Evolutionary conservation across 805 yeast species (phyloP).

Genomic region (Myxozyma lipomycoides): DNA sequence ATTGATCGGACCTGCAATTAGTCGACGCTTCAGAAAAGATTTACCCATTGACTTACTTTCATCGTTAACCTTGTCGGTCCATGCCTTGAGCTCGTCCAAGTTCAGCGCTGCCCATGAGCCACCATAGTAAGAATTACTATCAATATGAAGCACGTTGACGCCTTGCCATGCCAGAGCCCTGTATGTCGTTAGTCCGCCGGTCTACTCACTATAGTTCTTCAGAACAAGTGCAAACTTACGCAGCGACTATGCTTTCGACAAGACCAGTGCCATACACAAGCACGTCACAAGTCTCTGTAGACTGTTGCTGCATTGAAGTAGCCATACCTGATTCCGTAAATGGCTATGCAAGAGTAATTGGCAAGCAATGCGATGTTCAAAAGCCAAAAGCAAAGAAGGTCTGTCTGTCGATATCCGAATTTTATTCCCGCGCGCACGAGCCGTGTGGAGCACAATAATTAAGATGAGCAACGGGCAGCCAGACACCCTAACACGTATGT

Average conservation of each 20-base stretch:
- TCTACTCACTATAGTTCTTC: no score
- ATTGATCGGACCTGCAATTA: no score
- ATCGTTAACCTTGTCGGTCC: constrained; percentile 69
- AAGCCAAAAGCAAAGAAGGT: no score
- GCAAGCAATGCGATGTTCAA: no score
- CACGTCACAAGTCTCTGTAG: constrained; percentile 73
- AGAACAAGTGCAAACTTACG: constrained; percentile 37
- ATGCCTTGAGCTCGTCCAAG: constrained; percentile 74
- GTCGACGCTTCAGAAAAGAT: constrained; percentile 1
- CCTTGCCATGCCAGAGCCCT: constrained; percentile 93
- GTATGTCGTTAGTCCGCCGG: background rate
- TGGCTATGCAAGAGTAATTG: no score
- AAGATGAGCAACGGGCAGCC: no score
- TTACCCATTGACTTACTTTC: constrained; percentile 8
- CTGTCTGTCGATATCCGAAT: no score
- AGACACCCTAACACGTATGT: no score
- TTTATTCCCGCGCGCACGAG: no score
- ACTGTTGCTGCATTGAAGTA: no score
- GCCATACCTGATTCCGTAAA: no score
- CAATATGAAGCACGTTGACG: constrained; percentile 88
- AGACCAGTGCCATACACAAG: constrained; percentile 90
- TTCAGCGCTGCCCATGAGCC: constrained; percentile 83
- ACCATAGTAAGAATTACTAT: constrained; percentile 80
- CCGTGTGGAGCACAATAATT: no score
- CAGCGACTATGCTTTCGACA: constrained; percentile 81